Base-by-base conservation (phyloP, 331 rosid genomes). In the Malus hybrid region DNA sequence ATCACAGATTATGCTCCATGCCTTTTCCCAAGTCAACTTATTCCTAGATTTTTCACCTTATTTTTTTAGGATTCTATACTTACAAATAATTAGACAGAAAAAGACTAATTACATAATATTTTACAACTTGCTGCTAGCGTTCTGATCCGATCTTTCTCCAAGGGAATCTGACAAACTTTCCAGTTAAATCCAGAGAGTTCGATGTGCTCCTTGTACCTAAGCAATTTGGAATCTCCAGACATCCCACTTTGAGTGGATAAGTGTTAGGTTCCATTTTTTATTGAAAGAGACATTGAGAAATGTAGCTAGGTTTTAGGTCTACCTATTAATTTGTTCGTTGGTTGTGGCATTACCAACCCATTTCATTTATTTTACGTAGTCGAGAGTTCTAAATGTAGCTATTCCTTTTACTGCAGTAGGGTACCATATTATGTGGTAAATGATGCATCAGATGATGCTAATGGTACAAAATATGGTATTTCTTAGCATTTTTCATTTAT, bases 101-200 rank as follows among this genome's bases (percentile, higher is more conserved):
- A 60, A 19, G 24, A 24, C 6, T 24, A 12, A 39, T 63, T 67
- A 65, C 24, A 65, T 36, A 76, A 24, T 24, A 24, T 24, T 24
- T 24, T 24, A 24, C 64, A n/a, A 55, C 33, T 24, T 24, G 24
- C 4, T 18, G 52, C 65, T 34, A 39, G 55, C 77, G 33, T 78
- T 75, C 65, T 62, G 32, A 50, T 75, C 65, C 24, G 24, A 24
- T 24, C 24, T 34, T 81, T 77, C 27, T 69, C 78, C 80, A 27
- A 52, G 66, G 87, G 87, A 80, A 85, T 87, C 87, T 54, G 60
- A 24, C 34, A 62, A 72, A 61, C 36, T 79, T 73, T 61, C 70
- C 59, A 57, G 54, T 57, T 73, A 31, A 75, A 48, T 69, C 80
- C 78, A 27, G 79, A 79, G 62, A 46, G 68, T 67, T 66, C 70